Evolutionary conservation across 2,329 filamentous ascomycete genomes (phyloP), one percentile per base, ranked within the genome.

Genomic region (Microcyclosporella mali): DNA sequence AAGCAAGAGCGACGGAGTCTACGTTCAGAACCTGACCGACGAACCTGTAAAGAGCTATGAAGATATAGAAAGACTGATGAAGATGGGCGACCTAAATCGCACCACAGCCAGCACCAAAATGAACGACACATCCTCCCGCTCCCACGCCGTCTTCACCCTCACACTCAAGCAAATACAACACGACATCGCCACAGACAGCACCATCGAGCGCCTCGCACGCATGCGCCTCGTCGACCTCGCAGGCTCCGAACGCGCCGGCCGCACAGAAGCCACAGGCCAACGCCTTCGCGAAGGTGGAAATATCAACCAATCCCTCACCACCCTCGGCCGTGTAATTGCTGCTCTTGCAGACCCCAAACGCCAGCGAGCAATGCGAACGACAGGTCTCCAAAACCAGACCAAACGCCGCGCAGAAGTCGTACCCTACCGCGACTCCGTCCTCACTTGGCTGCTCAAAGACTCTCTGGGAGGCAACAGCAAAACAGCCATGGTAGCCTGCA

Each of bases 401-500:
- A 85, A 85, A 60, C 55, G 59, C 4, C 43, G 68, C 9, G 62
- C 59, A 19, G 61, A 62, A 19, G 79, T 88, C 6, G 84, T 98
- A 2, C 92, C 92, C 4, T 98, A 95, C 66, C 83, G 92, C 51
- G 92, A 98, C 67, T 95, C 88, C 1, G 80, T 84, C 33, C 67
- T 84, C 25, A 84, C 81, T 9, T 84, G 90, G 90, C 76, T 98
- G 3, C 75, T 98, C 51, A 97, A 97, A 64, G 92, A 98, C 66
- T 94, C 86, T 1, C 74, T 98, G 0, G 92, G 92, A 10, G 92
- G 92, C 42, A 98, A 98, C 74, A 90, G 84, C 60, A 98, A 97
- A 68, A 98, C 92, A 8, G 92, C 92, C 49, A 98, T 98, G 92
- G 95, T 98, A 58, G 92, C 92, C 7, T 97, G 92, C 64, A 95